phyloP scores from a whole-genome alignment of 2,329 filamentous ascomycete genomes.

The Phialophora chinensis region DNA sequence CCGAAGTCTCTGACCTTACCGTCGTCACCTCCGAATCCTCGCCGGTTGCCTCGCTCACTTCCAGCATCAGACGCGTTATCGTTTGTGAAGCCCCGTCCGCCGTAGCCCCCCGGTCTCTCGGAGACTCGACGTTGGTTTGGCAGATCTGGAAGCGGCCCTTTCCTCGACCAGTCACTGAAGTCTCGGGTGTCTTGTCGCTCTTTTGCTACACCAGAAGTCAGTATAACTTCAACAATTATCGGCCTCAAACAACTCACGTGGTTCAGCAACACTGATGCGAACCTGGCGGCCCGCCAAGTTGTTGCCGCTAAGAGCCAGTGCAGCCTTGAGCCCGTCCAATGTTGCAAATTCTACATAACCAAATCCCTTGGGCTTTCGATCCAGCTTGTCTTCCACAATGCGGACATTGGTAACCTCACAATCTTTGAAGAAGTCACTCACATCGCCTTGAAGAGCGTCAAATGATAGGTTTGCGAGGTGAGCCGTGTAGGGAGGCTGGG shows the following conservation, averaged over 20 bases:
- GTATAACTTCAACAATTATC: not conserved
- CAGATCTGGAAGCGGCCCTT: constrained; percentile 81
- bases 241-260: constrained; percentile 70
- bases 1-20: constrained; percentile 79
- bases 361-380: constrained; percentile 94
- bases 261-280: constrained; percentile 93
- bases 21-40: constrained; percentile 71
- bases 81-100: constrained; percentile 55
- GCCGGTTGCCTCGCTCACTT: constrained; percentile 71
- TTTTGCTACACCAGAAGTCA: constrained; percentile 67
- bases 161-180: constrained; percentile 88
- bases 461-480: constrained; percentile 97
- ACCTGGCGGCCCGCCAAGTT: constrained; percentile 88
- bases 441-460: constrained; percentile 82
- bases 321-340: constrained; percentile 88
- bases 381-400: constrained; percentile 94
- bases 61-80: constrained; percentile 61
- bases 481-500: constrained; percentile 91
- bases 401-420: constrained; percentile 90
- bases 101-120: constrained; percentile 59
- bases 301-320: constrained; percentile 79
- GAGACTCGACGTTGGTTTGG: constrained; percentile 63
- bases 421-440: constrained; percentile 82
- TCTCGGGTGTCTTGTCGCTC: constrained; percentile 79
- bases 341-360: constrained; percentile 94